Conservation (phyloP, 73 alveolate species). For the Paramecium biaurelia region DNA sequence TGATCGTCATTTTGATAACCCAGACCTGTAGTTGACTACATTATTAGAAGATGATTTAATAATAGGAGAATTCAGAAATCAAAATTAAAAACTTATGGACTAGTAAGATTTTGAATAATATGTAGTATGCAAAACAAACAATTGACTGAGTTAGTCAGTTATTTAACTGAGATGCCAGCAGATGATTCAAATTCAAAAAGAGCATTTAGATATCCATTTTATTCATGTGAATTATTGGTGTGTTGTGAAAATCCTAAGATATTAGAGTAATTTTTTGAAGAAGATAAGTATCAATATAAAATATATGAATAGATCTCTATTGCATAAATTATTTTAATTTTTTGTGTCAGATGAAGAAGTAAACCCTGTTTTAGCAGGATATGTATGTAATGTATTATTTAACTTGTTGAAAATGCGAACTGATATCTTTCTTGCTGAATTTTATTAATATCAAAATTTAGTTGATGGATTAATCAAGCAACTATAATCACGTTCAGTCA, state of each 20-base stretch:
- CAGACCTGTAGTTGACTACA: not conserved
- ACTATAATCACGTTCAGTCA: not conserved
- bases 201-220: constrained; percentile 44
- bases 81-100: constrained; percentile 5
- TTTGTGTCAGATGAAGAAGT: not conserved
- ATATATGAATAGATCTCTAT: not conserved
- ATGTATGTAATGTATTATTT: not conserved
- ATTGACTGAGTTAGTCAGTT: not conserved
- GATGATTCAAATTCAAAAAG: constrained; percentile 39
- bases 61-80: constrained; percentile 26
- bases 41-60: constrained; percentile 26
- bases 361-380: constrained; percentile 52
- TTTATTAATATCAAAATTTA: not conserved
- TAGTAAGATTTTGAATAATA: not conserved
- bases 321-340: not conserved
- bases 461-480: not conserved
- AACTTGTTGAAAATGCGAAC: not conserved
- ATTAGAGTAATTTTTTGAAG: not conserved
- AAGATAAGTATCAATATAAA: not conserved
- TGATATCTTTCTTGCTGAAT: not conserved
- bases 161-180: not conserved
- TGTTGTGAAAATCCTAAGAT: constrained; percentile 20
- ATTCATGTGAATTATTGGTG: constrained; percentile 36
- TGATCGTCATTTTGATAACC: not conserved
- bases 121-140: not conserved